phyloP scores from a whole-genome alignment of 2,329 filamentous ascomycete species.

The Penicillium sp. region DNA sequence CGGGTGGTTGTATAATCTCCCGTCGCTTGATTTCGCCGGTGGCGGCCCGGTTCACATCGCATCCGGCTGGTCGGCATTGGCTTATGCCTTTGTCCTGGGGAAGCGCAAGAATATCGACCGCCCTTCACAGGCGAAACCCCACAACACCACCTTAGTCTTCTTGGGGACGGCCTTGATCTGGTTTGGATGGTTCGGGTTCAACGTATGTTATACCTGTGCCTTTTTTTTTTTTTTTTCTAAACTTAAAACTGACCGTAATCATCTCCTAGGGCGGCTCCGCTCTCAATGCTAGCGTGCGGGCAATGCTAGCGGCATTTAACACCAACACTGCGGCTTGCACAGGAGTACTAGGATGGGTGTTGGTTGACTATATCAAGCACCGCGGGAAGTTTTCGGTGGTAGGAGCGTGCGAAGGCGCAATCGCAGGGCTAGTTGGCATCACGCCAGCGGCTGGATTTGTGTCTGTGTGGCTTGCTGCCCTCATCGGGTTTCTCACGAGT shows the following conservation, averaged over 20 bases:
- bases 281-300: constrained; percentile 54
- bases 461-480: constrained; percentile 53
- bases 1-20: constrained; percentile 69
- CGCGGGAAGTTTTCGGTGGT: constrained; percentile 56
- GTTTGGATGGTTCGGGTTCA: constrained; percentile 59
- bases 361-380: constrained; percentile 54
- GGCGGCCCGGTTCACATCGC: constrained; percentile 74
- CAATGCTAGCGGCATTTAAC: constrained; percentile 58
- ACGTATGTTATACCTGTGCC: constrained; percentile 35
- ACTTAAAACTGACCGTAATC: not conserved
- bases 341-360: constrained; percentile 56
- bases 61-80: constrained; percentile 68
- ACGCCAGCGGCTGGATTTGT: constrained; percentile 58
- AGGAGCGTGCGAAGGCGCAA: constrained; percentile 58
- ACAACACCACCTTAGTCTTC: constrained; percentile 73
- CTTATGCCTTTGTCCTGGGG: constrained; percentile 71
- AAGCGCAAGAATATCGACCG: constrained; percentile 60
- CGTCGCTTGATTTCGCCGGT: constrained; percentile 72
- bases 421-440: constrained; percentile 62
- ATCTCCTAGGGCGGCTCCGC: constrained; percentile 50
- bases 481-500: constrained; percentile 58
- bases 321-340: constrained; percentile 58
- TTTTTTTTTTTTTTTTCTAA: not conserved
- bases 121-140: constrained; percentile 58
- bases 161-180: constrained; percentile 60